Conservation (phyloP, 495 filamentous ascomycete species). For the Bacidia rubella region DNA sequence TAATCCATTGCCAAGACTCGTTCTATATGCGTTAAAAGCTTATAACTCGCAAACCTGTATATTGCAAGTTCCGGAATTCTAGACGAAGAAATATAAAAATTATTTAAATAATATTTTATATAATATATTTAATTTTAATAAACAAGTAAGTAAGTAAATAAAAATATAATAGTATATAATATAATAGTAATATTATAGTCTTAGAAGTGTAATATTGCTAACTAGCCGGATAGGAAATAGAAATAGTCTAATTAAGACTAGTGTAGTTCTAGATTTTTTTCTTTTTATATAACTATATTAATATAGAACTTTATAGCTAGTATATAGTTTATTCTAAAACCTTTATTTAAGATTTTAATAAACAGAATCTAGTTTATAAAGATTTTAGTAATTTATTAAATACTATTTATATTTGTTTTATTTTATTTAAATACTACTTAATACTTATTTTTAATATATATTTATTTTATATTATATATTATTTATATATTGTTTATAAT, state of each 20-base stretch:
- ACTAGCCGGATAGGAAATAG: not conserved
- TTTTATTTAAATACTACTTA: slow-evolving; percentile 4
- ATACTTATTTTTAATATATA: not conserved
- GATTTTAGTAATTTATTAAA: slow-evolving; percentile 2
- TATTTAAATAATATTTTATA: not conserved
- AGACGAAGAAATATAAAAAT: not conserved
- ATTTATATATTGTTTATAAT: slow-evolving; percentile 1
- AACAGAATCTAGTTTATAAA: not conserved
- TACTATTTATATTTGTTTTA: not conserved
- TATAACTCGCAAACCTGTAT: not conserved
- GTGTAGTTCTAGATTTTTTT: too few relatives aligned
- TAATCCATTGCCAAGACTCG: too few relatives aligned
- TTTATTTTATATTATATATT: not conserved
- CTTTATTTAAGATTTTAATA: slow-evolving; percentile 1
- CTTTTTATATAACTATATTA: not conserved
- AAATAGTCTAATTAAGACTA: too few relatives aligned
- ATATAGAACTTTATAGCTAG: too few relatives aligned
- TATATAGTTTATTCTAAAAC: too few relatives aligned
- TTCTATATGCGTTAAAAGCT: not conserved
- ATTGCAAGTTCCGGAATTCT: not conserved
- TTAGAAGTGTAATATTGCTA: not conserved
- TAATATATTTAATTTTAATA: slow-evolving; percentile 2
- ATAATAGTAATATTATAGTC: slow-evolving; percentile 5
- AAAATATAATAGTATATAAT: not conserved
- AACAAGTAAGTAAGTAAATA: not conserved